Evolutionary conservation across 257 asterid genomes (phyloP).

Genomic region (Capsicum chinense): DNA sequence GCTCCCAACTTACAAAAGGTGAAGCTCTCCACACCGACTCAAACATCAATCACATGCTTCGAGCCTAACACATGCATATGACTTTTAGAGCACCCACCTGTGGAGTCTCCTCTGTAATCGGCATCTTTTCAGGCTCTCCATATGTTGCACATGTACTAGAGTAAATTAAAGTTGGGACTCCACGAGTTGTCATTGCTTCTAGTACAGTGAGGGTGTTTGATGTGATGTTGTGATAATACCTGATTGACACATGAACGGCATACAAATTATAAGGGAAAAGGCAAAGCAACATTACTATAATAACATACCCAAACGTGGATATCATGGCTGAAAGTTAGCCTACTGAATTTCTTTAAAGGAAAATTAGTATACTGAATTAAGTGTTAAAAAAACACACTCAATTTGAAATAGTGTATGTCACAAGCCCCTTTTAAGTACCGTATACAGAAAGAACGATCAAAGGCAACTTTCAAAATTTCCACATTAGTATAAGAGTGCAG

Average conservation of each 20-base stretch:
- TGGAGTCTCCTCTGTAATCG: slow-evolving; percentile 77
- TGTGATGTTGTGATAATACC: slow-evolving; percentile 96
- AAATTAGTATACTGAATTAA: not conserved
- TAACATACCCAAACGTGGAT: too few species aligned
- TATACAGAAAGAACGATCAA: not conserved
- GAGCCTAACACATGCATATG: not conserved
- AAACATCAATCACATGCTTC: slow-evolving; percentile 14
- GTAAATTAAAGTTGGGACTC: slow-evolving; percentile 74
- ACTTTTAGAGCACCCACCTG: slow-evolving; percentile 48
- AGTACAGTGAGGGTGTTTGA: slow-evolving; percentile 80
- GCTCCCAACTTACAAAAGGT: slow-evolving; percentile 22
- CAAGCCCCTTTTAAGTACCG: not conserved
- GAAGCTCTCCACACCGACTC: not conserved
- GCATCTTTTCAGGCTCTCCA: slow-evolving; percentile 92
- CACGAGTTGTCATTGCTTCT: slow-evolving; percentile 76
- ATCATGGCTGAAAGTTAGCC: not conserved
- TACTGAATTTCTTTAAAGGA: not conserved
- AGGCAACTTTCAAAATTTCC: not conserved
- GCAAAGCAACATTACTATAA: not conserved
- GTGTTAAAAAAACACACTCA: not conserved
- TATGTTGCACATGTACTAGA: slow-evolving; percentile 94
- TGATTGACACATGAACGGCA: slow-evolving; percentile 41
- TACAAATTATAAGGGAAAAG: slow-evolving; percentile 1
- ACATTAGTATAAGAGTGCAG: not conserved
- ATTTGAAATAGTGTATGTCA: not conserved